Conservation (phyloP, 352 stramenopile species). For the Hyaloperonospora arabidopsidis region DNA sequence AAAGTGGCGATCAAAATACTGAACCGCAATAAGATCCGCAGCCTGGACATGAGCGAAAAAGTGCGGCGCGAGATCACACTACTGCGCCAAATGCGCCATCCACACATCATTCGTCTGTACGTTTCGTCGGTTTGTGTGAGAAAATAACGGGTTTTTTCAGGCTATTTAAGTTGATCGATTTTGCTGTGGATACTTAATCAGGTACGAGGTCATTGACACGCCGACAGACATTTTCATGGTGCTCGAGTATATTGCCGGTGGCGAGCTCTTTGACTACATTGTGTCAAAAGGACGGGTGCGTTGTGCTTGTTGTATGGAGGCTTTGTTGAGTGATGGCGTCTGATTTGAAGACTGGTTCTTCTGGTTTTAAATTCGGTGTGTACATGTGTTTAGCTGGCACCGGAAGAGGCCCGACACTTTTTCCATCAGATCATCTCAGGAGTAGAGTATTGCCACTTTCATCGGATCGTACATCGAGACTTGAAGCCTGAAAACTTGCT, state of each 20-base stretch:
- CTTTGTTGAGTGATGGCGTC: constrained; percentile 1
- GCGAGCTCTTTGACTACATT: constrained; percentile 99
- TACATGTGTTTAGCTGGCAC: constrained; percentile 65
- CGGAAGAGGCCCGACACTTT: constrained; percentile 97
- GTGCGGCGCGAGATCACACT: constrained; percentile 99
- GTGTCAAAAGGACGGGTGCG: constrained; percentile 90
- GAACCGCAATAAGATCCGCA: constrained; percentile 98
- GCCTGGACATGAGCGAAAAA: constrained; percentile 99
- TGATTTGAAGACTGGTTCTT: constrained; percentile 1
- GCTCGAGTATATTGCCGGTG: constrained; percentile 90
- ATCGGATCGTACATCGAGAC: constrained; percentile 98
- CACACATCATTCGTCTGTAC: constrained; percentile 99
- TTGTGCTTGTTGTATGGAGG: constrained; percentile 27
- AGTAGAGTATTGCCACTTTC: constrained; percentile 99
- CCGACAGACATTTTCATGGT: constrained; percentile 97
- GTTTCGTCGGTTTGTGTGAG: constrained; percentile 3
- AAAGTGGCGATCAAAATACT: constrained; percentile 99
- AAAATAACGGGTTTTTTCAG: background rate
- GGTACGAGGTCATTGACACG: constrained; percentile 98
- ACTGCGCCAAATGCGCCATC: constrained; percentile 97
- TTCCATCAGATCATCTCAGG: constrained; percentile 98
- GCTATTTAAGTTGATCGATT: background rate
- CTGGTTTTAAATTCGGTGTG: too few relatives aligned
- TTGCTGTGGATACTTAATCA: constrained; percentile 20
- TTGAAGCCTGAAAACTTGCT: constrained; percentile 98